A percentile compares a stretch with the other conserved stretches of the same genome.
These are phyloP conservation scores for Tagetes erecta DNA, from an alignment of 129 eudicot species.

Conservation along the genomic window DNA sequence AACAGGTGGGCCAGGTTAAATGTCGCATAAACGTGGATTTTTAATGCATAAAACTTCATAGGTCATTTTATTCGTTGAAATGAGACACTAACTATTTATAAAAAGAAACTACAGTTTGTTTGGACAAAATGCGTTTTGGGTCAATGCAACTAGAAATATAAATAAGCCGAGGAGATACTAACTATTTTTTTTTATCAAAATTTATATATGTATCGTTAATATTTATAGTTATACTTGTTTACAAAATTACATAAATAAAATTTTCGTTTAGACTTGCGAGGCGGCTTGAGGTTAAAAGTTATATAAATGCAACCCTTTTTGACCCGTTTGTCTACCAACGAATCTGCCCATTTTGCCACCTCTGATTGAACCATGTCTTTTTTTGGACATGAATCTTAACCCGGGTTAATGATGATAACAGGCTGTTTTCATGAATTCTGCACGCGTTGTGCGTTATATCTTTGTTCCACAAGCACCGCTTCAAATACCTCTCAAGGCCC, in stretches of 20 bases:
- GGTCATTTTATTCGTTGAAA: not conserved
- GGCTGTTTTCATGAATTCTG: conserved; percentile 92
- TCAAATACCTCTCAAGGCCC: conserved; percentile 62
- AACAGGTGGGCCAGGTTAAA: not conserved
- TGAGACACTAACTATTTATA: not conserved
- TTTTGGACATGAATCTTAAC: conserved; percentile 5
- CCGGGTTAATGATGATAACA: conserved; percentile 21
- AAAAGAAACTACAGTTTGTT: not conserved
- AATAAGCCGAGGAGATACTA: no score
- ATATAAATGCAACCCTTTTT: no score
- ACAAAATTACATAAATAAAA: no score
- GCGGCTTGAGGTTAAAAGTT: no score
- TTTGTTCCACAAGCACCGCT: conserved; percentile 60
- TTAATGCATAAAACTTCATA: not conserved
- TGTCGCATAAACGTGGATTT: not conserved
- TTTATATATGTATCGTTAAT: no score
- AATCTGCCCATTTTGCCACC: conserved; percentile 11
- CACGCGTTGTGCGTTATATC: conserved; percentile 74
- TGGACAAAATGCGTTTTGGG: not conserved
- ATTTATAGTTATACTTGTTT: no score
- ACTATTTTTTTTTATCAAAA: no score
- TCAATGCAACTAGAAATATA: not conserved
- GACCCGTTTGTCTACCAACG: conserved; percentile 1
- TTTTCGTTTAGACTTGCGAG: no score
- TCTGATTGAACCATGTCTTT: not conserved